Base-by-base conservation (phyloP, 768 basidiomycete genomes). In the Amanita fuliginea region DNA sequence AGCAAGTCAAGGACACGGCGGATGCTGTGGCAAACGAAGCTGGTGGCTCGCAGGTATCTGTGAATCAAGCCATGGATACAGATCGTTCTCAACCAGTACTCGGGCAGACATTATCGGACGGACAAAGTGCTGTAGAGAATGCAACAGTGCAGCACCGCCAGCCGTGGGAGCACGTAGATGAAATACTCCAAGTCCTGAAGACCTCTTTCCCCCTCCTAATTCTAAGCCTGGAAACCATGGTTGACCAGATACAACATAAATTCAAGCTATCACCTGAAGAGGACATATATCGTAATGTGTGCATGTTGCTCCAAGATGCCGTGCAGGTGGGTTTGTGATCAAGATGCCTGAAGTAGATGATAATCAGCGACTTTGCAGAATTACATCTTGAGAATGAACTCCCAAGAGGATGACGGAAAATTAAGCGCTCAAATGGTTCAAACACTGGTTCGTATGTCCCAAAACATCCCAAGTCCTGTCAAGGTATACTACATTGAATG, bases 141-240 rank as follows among this genome's bases (percentile, higher is more conserved):
- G 16, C 49, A 37, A 53, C 58, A 37, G 24, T 56, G 0, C 57
- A 64, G 43, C 68, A 75, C 42, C 78, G 83, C 28, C 86, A 87
- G 57, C 80, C 89, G 22, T 89, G 81, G 77, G 95, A 98, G 47
- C 76, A 86, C 57, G 81, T 96, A 6, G 96, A 99, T 18, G 96
- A 98, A 60, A 80, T 98, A 51, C 79, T 93, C 36, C 86, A 93
- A 60, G 82, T 90, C 33, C 73, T 98, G 58, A 98, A 99, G 69
- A 96, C 95, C 0, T 84, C 90, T 0, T 96, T 94, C 73, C 96
- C 96, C 0, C 75, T 99, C 6, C 76, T 99, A 32, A 89, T 95
- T 26, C 71, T 98, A 18, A 96, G 92, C 50, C 74, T 99, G 74
- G 96, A 99, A 68, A 94, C 91, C 13, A 86, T 97, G 76, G 86